Evolutionary conservation across 805 yeast species (phyloP), one percentile per base, ranked within the genome.

Genomic region (Ogataea sp.): DNA sequence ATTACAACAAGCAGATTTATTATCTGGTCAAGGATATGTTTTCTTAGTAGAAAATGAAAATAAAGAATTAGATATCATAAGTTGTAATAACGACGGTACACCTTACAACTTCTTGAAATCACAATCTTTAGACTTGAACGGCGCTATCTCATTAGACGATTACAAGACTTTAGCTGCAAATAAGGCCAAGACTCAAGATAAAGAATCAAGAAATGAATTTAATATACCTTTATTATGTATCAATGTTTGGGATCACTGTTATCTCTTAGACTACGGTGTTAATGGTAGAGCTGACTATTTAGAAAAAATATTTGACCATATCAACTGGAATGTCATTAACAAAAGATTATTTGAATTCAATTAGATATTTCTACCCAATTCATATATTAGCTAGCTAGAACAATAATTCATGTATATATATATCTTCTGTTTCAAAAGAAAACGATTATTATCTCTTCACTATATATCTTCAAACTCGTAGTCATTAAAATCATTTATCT

Each of bases 201-300:
- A 38, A 20, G 43, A 51, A 23, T 61, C 61, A 17, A 69, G 67
- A 30, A 69, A 66, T 48, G 89, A 82, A 56, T 76, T 72, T 65
- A 71, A 78, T 20, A 65, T 88, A 48, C 95, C 93, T 6, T 62
- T 93, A 34, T 69, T 93, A 48, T 83, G 79, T 37, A 70, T 88
- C 47, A 86, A 80, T 60, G 71, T 83, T 48, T 89, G 97, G 96
- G 95, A 90, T 58, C 75, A 79, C 47, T 86, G 96, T n/a, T 93
- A 81, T 59, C 52, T 87, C 34, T 65, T 73, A 21, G 97, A 93
- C 61, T 90, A 81, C 61, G 96, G 97, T 35, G 71, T 85, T 38
- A 66, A 60, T 38, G 93, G 93, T 26, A 82, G 80, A 62, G 71
- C 76, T 28, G 75, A 78, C 44, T 93, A 83, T 61, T 71, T 93